Percentiles rank a stretch among this genome's conserved stretches.
Conservation (phyloP, 768 basidiomycete species). For the Boletus bicolor region DNA sequence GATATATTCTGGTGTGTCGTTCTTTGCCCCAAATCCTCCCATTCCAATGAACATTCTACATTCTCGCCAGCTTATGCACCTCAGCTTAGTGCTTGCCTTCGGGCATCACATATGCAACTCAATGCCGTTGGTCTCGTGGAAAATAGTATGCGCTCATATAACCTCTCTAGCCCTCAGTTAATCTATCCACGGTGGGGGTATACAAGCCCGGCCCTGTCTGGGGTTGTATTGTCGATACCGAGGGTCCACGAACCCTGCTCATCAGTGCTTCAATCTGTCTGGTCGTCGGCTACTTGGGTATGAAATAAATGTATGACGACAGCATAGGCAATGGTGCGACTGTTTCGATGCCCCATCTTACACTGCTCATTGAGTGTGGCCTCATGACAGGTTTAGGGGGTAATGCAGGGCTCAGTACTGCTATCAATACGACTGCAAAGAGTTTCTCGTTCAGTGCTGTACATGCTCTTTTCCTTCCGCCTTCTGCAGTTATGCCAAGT, state of each 20-base stretch:
- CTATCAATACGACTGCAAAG: slow-evolving; percentile 72
- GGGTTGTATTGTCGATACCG: slow-evolving; percentile 74
- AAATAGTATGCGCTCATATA: slow-evolving; percentile 48
- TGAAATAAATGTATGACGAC: slow-evolving; percentile 61
- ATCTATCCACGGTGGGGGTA: slow-evolving; percentile 55
- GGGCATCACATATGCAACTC: slow-evolving; percentile 74
- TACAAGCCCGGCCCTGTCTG: slow-evolving; percentile 73
- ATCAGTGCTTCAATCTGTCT: slow-evolving; percentile 55
- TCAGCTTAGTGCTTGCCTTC: slow-evolving; percentile 74
- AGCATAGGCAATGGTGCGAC: slow-evolving; percentile 40
- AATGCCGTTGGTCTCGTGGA: slow-evolving; percentile 78
- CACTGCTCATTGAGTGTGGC: slow-evolving; percentile 55
- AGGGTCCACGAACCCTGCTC: slow-evolving; percentile 72
- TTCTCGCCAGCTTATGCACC: slow-evolving; percentile 72
- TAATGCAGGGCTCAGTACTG: slow-evolving; percentile 64
- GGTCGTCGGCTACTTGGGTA: slow-evolving; percentile 73
- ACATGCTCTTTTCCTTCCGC: slow-evolving; percentile 25
- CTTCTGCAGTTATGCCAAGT: background rate
- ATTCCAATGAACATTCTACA: background rate
- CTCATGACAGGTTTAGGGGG: slow-evolving; percentile 78
- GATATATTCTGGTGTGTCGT: slow-evolving; percentile 31
- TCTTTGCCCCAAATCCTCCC: background rate
- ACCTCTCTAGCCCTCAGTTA: background rate
- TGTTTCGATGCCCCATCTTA: slow-evolving; percentile 43
- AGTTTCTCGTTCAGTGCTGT: slow-evolving; percentile 73